These are phyloP conservation scores for Monosporascus sp. DNA, from an alignment of 2,329 filamentous ascomycete genomes.

Conservation along the genomic window DNA sequence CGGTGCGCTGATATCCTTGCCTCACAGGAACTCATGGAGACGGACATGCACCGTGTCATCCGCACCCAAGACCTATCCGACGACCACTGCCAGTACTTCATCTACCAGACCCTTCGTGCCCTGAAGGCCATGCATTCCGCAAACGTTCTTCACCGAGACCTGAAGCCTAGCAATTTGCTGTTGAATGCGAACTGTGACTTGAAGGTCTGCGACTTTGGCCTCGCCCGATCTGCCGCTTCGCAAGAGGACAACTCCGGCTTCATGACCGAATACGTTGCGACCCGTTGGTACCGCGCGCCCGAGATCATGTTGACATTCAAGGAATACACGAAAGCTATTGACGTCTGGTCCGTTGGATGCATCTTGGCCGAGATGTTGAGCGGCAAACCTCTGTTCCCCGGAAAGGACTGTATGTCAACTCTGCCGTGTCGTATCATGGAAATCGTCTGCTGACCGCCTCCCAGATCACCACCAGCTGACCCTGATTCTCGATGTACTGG, in stretches of 20 bases:
- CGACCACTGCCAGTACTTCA: conserved; percentile 99
- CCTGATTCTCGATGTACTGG: conserved; percentile 92
- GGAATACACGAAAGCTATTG: conserved; percentile 99
- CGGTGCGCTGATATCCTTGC: conserved; percentile 10
- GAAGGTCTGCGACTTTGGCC: conserved; percentile 97
- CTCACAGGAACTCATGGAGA: conserved; percentile 91
- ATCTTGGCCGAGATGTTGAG: conserved; percentile 98
- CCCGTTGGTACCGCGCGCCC: conserved; percentile 96
- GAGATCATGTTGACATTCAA: conserved; percentile 99
- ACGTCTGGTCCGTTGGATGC: conserved; percentile 98
- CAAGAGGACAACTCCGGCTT: conserved; percentile 99
- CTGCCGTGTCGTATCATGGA: neutral
- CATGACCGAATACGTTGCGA: conserved; percentile 99
- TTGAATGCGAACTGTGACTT: conserved; percentile 98
- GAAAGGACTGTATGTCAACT: conserved; percentile 80
- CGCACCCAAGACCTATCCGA: conserved; percentile 97
- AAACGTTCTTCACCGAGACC: conserved; percentile 92
- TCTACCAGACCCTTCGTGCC: conserved; percentile 96
- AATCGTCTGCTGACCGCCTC: conserved; percentile 9
- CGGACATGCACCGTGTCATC: conserved; percentile 98
- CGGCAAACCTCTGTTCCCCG: conserved; percentile 95
- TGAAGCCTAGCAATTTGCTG: conserved; percentile 95
- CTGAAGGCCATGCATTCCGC: conserved; percentile 99
- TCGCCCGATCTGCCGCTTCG: conserved; percentile 90
- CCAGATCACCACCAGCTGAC: conserved; percentile 96